Percentiles rank a stretch among this genome's conserved stretches.
Evolutionary conservation across 139 green algal genomes (phyloP).

Genomic region (Mesotaenium endlicherianum): DNA sequence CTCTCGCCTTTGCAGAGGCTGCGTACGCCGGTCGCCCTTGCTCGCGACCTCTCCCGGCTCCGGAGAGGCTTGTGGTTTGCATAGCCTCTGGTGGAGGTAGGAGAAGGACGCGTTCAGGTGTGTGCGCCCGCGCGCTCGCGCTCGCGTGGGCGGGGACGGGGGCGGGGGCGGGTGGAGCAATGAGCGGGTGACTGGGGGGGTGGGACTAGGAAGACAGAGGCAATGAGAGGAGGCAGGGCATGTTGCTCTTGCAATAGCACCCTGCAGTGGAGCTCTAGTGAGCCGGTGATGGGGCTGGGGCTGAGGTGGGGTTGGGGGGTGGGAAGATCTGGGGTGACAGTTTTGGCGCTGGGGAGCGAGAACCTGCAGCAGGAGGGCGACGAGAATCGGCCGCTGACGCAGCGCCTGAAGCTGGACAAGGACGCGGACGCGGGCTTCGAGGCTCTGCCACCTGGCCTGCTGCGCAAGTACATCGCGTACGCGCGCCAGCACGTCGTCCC

Average conservation of each 20-base stretch:
- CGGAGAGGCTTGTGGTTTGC: too few relatives aligned
- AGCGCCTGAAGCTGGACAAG: conserved; percentile 3
- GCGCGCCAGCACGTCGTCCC: conserved; percentile 80
- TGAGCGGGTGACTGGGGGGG: too few relatives aligned
- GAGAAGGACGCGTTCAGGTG: neutral
- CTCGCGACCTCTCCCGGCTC: too few relatives aligned
- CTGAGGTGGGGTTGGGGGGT: too few relatives aligned
- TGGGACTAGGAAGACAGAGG: too few relatives aligned
- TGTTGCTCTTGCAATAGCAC: too few relatives aligned
- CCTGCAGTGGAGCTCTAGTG: too few relatives aligned
- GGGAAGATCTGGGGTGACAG: neutral
- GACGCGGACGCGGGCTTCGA: conserved; percentile 19
- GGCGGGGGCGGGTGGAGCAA: neutral
- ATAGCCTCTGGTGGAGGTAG: neutral
- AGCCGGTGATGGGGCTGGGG: too few relatives aligned
- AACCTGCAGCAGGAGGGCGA: neutral
- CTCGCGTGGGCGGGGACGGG: neutral
- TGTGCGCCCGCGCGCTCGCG: neutral
- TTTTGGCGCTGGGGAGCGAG: neutral
- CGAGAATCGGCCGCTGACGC: neutral
- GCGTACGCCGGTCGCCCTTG: too few relatives aligned
- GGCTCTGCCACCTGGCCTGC: conserved; percentile 77
- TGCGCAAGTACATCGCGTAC: conserved; percentile 98
- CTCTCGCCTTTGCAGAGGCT: too few relatives aligned
- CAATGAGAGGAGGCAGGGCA: too few relatives aligned